Evolutionary conservation across 2,329 filamentous ascomycete species (phyloP), one percentile per base, ranked within the genome.

Genomic region (Cladosporium sp.): DNA sequence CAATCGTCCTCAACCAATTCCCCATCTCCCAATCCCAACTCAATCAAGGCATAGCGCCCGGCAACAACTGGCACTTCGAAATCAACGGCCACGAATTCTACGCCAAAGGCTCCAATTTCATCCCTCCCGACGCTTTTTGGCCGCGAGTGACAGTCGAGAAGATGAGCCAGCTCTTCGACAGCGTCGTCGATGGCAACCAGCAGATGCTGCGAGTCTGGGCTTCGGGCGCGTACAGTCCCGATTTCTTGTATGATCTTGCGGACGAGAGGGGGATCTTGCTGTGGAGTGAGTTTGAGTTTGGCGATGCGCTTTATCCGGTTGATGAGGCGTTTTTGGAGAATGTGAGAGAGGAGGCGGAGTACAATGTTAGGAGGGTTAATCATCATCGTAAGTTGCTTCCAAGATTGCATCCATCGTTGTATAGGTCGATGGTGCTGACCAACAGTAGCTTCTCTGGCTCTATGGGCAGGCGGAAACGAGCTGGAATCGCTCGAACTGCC

Each of bases 41-140:
- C 0, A 73, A 75, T 1, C 72, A 76, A 58, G 82, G 84, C 1
- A 79, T 85, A 59, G 76, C 79, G n/a, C 77, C 78, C 0, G 81
- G 81, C 7, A 80, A 78, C 42, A 81, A 83, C 67, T 83, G 83
- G 83, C 82, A 87, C 65, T 87, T 87, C 61, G 83, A 87, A 65
- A 77, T 87, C 59, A 87, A 87, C 59, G 83, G 84, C 0, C 77
- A 82, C 49, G 79, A 83, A 12, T 84, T 87, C 62, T 87, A 85
- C 62, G 83, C 82, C 2, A 86, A 86, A 65, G 84, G 83, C 3
- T 83, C 80, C 17, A 86, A 86, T 61, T 80, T 86, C 61, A 83
- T 86, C 50, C 83, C 83, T 0, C 82, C 82, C 0, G 83, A 86
- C 66, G 77, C 78, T 2, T 86, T 87, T 66, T 86, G 83, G 82